phyloP scores from a whole-genome alignment of 768 basidiomycete genomes.

The Sarcomyxa edulis region DNA sequence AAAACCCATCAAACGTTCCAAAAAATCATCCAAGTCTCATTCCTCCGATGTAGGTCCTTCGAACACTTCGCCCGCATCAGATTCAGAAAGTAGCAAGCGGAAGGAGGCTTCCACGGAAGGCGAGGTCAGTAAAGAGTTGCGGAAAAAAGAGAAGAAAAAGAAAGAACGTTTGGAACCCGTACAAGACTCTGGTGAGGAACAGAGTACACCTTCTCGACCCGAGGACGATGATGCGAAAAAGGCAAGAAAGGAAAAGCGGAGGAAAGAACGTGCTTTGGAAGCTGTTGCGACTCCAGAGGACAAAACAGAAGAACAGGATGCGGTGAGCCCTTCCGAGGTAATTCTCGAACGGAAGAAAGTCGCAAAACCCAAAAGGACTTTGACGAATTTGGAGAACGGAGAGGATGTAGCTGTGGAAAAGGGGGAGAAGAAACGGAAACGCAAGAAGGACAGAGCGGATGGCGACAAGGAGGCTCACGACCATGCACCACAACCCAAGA shows the following conservation, averaged over 20 bases:
- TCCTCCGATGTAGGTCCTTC: no score
- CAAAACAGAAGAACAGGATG: constrained; percentile 8
- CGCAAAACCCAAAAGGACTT: background rate
- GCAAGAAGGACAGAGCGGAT: constrained; percentile 3
- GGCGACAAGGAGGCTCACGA: constrained; percentile 6
- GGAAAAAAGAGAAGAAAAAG: constrained; percentile 11
- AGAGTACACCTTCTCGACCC: no score
- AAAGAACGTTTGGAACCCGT: no score
- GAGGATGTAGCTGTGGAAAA: background rate
- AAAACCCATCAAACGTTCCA: no score
- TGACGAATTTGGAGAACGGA: background rate
- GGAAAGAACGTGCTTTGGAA: no score
- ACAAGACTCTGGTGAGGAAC: no score
- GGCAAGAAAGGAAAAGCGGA: no score
- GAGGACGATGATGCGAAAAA: no score
- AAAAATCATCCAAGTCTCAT: no score
- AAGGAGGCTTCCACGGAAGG: constrained; percentile 1
- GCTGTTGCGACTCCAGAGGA: background rate
- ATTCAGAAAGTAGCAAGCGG: no score
- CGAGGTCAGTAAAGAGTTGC: background rate
- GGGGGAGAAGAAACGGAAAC: constrained; percentile 9
- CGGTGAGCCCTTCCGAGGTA: no score
- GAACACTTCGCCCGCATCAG: no score
- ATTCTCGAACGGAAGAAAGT: background rate
- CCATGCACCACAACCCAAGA: constrained; percentile 13